Evolutionary conservation across 2,329 filamentous ascomycete species (phyloP).

Genomic region (Aspergillus sp.): DNA sequence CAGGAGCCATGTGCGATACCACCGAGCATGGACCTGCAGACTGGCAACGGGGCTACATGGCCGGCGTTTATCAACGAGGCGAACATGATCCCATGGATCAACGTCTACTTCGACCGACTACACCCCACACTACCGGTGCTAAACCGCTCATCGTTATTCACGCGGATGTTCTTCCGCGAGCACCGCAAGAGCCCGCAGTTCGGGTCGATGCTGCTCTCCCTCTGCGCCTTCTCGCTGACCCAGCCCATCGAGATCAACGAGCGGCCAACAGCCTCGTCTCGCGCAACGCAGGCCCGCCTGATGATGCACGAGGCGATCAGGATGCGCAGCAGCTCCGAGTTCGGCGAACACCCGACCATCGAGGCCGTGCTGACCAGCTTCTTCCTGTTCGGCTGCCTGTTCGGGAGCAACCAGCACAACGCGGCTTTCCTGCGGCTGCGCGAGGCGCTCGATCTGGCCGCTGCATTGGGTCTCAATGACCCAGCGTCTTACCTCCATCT

Average conservation of each 20-base stretch:
- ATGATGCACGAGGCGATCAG: constrained; percentile 37
- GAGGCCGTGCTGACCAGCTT: constrained; percentile 55
- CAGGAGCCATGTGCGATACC: constrained; percentile 13
- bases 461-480: constrained; percentile 32
- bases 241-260: constrained; percentile 38
- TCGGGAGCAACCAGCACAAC: constrained; percentile 63
- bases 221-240: constrained; percentile 37
- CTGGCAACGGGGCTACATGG: constrained; percentile 24
- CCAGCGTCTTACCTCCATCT: constrained; percentile 30
- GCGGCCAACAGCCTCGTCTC: constrained; percentile 24
- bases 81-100: constrained; percentile 34
- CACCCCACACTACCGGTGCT: constrained; percentile 36
- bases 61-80: constrained; percentile 31
- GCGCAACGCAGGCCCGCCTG: constrained; percentile 29
- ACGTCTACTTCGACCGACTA: constrained; percentile 37
- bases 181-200: constrained; percentile 36
- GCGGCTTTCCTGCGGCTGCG: constrained; percentile 69
- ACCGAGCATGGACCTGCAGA: constrained; percentile 11
- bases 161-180: constrained; percentile 33
- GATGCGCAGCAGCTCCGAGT: constrained; percentile 35
- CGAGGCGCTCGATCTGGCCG: constrained; percentile 48
- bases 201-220: constrained; percentile 34
- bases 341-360: constrained; percentile 33
- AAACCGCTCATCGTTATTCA: constrained; percentile 32
- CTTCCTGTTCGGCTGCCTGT: constrained; percentile 65